Conservation (phyloP, 495 filamentous ascomycete genomes). For the Trichoderma parareesei region DNA sequence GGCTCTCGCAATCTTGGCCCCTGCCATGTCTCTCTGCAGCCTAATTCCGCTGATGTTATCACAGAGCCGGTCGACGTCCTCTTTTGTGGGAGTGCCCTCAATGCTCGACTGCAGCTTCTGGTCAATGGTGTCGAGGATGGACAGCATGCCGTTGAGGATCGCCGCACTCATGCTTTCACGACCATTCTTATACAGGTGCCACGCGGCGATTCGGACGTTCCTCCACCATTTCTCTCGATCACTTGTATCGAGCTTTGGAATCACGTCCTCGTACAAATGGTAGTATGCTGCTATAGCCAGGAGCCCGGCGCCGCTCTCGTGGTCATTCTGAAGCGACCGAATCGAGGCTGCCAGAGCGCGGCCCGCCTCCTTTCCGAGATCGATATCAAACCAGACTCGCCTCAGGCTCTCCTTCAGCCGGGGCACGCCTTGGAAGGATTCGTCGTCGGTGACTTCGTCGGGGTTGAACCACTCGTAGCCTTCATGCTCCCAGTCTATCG, state of each 20-base stretch:
- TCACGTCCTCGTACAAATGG: constrained; percentile 19
- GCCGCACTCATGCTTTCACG: constrained; percentile 57
- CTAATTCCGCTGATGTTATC: background rate
- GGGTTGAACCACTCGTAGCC: constrained; percentile 50
- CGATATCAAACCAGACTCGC: constrained; percentile 48
- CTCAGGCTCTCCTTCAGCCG: constrained; percentile 46
- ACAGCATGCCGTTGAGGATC: constrained; percentile 44
- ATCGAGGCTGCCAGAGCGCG: constrained; percentile 38
- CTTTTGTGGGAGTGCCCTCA: constrained; percentile 23
- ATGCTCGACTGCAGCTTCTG: constrained; percentile 20
- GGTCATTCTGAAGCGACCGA: constrained; percentile 39
- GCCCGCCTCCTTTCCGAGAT: constrained; percentile 33
- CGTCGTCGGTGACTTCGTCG: constrained; percentile 28
- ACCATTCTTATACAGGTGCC: constrained; percentile 57
- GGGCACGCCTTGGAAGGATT: constrained; percentile 44
- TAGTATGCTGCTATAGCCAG: constrained; percentile 31
- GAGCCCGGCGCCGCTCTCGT: constrained; percentile 49
- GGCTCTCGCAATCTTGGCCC: background rate
- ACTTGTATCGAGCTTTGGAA: constrained; percentile 12
- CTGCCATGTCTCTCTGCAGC: background rate
- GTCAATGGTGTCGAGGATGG: constrained; percentile 30
- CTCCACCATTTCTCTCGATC: constrained; percentile 43
- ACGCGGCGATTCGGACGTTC: constrained; percentile 46
- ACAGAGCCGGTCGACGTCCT: constrained; percentile 21
- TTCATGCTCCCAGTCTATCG: constrained; percentile 57